Base-by-base conservation (phyloP, 257 asterid genomes). In the Ilex asprella region DNA sequence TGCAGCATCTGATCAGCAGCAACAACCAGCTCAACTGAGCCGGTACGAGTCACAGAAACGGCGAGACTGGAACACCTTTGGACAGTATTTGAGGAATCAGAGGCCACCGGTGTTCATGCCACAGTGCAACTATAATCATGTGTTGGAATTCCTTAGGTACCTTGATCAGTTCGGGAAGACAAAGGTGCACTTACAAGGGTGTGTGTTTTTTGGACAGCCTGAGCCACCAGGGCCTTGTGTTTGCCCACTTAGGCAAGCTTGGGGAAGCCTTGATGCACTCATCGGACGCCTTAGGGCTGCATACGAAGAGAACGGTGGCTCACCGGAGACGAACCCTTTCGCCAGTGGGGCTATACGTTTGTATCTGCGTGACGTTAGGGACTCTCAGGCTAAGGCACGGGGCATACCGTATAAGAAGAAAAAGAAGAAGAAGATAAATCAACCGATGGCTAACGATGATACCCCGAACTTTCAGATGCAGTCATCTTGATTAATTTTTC, bases 221-320 rank as follows among this genome's bases (percentile, higher is more conserved):
- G 60, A 63, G 2, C 67, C 67, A 3, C 59, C 67, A 10, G 53
- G 67, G 12, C 67, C 67, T 6, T 63, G 67, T 44, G 16, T 51
- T 44, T 63, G 67, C 49, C 67, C 67, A 11, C 12, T 63, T 53
- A 63, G 67, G 55, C 67, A 63, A 63, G 67, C 67, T 10, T 62
- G 66, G 66, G 66, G 66, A 16, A 62, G 66, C 13, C 16, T 62
- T 50, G 66, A 62, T 62, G 66, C 66, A 30, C 47, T 62, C 16
- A 62, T 62, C 12, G 66, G 66, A 10, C 50, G 66, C 10, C 66
- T 62, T 62, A 62, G 66, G 44, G 66, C 66, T 31, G 66, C 66
- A 2, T 50, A 47, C n/a, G 66, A 62, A 32, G 67, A 63, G 43
- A 51, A 63, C 52, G 67, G 59, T 13, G 67, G 67, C n/a, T 51